Evolutionary conservation across 441 rosid species (phyloP).

Genomic region (Gossypium gossypioides): DNA sequence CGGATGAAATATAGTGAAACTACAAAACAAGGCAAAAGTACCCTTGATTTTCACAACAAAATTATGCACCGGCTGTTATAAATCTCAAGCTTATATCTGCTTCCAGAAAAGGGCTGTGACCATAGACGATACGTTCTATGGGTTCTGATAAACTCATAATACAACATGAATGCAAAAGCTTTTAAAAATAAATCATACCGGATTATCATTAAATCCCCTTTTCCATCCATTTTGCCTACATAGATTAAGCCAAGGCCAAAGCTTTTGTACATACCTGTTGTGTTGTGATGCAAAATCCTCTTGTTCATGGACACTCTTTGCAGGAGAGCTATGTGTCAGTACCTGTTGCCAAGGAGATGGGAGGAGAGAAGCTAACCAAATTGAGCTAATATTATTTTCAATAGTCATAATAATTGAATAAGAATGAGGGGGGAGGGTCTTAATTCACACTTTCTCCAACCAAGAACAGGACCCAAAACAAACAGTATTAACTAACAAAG

Average conservation of each 20-base stretch:
- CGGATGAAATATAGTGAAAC: slow-evolving; percentile 8
- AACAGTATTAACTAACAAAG: slow-evolving; percentile 25
- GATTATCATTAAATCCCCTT: not conserved
- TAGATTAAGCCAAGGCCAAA: slow-evolving; percentile 5
- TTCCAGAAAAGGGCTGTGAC: slow-evolving; percentile 70
- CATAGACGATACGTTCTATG: not conserved
- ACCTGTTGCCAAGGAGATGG: not conserved
- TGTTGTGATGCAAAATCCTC: slow-evolving; percentile 7
- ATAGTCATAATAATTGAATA: slow-evolving; percentile 7
- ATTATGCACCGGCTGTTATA: slow-evolving; percentile 1
- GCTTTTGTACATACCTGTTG: slow-evolving; percentile 34
- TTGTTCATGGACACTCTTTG: not conserved
- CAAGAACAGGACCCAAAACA: slow-evolving; percentile 8
- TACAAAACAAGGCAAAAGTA: not conserved
- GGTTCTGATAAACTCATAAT: not conserved
- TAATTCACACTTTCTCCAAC: slow-evolving; percentile 9
- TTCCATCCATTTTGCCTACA: not conserved
- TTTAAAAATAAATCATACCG: not conserved
- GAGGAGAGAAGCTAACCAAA: slow-evolving; percentile 2
- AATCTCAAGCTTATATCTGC: slow-evolving; percentile 78
- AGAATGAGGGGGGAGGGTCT: slow-evolving; percentile 5
- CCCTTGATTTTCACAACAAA: not conserved
- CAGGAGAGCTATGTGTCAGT: not conserved
- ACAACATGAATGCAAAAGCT: not conserved
- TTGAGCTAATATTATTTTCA: slow-evolving; percentile 6